Evolutionary conservation across 169 alveolate species (phyloP).

Genomic region (Ophryocystis elektroscirrha): DNA sequence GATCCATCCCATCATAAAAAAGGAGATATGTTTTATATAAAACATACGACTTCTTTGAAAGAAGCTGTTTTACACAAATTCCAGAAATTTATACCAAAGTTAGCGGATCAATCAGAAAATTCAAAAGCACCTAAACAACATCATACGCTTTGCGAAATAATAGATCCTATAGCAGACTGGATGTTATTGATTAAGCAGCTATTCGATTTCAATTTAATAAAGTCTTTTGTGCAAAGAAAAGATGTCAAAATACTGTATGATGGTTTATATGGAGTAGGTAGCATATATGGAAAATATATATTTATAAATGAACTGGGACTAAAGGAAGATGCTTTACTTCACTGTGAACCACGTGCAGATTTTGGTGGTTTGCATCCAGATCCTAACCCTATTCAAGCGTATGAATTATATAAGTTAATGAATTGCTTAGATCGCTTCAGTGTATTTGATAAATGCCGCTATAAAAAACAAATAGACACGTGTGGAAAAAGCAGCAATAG

Average conservation of each 20-base stretch:
- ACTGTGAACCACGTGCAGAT: conserved; percentile 45
- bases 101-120: no score
- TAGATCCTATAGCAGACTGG: conserved; percentile 54
- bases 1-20: no score
- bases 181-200: conserved; percentile 42
- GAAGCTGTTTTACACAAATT: conserved; percentile 1
- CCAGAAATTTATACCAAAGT: no score
- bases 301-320: conserved; percentile 52
- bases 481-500: conserved; percentile 35
- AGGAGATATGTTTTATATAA: no score
- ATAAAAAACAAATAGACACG: conserved; percentile 17
- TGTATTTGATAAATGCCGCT: conserved; percentile 13
- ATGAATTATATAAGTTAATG: conserved; percentile 36
- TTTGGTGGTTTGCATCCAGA: conserved; percentile 73
- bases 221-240: conserved; percentile 33
- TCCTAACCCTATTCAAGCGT: conserved; percentile 56
- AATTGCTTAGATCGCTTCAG: conserved; percentile 29
- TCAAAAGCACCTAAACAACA: no score
- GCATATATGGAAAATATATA: conserved; percentile 61
- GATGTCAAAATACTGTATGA: conserved; percentile 60
- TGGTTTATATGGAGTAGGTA: conserved; percentile 69
- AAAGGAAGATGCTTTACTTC: conserved; percentile 19
- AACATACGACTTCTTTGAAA: conserved; percentile 24
- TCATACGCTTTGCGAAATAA: conserved; percentile 49
- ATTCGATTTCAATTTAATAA: conserved; percentile 57